Percentiles rank a stretch among this genome's conserved stretches.
Conservation (phyloP, 2,329 filamentous ascomycete species). For the Cladosporium sp. region DNA sequence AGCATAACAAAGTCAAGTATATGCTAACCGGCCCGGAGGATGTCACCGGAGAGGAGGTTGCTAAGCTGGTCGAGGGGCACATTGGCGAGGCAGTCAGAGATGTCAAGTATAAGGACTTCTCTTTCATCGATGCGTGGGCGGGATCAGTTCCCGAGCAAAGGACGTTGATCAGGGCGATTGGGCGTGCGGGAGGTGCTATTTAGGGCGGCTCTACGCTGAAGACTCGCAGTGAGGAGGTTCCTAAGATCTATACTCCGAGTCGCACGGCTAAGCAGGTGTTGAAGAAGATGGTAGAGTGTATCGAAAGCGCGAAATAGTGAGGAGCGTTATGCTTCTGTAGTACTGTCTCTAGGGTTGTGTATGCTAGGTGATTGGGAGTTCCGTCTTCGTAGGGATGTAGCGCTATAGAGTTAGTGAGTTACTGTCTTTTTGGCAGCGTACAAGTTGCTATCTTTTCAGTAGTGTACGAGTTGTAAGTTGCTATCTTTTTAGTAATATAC, state of each 20-base stretch:
- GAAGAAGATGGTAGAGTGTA: background rate
- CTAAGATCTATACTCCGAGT: conserved; percentile 35
- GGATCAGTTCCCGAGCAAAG: background rate
- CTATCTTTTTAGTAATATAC: too few relatives aligned
- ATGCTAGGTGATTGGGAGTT: background rate
- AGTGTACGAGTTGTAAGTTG: too few relatives aligned
- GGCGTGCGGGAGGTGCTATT: background rate
- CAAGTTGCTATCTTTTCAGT: too few relatives aligned
- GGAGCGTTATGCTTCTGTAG: background rate
- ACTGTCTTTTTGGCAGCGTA: too few relatives aligned
- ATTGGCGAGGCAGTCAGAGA: conserved; percentile 37
- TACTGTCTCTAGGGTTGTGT: background rate
- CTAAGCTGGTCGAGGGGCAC: conserved; percentile 38
- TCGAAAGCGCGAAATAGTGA: background rate
- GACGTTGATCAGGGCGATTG: background rate
- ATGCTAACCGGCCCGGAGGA: conserved; percentile 45
- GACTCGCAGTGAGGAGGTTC: conserved; percentile 18
- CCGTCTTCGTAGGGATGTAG: background rate
- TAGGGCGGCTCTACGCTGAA: background rate
- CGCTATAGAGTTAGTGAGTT: too few relatives aligned
- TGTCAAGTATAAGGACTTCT: conserved; percentile 19
- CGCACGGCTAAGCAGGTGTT: conserved; percentile 22
- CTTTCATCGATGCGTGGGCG: conserved; percentile 30
- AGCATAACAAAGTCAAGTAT: conserved; percentile 40
- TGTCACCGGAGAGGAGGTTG: conserved; percentile 39